These are phyloP conservation scores for Schizothecium vesticola DNA, from an alignment of 495 filamentous ascomycete species.

Conservation along the genomic window DNA sequence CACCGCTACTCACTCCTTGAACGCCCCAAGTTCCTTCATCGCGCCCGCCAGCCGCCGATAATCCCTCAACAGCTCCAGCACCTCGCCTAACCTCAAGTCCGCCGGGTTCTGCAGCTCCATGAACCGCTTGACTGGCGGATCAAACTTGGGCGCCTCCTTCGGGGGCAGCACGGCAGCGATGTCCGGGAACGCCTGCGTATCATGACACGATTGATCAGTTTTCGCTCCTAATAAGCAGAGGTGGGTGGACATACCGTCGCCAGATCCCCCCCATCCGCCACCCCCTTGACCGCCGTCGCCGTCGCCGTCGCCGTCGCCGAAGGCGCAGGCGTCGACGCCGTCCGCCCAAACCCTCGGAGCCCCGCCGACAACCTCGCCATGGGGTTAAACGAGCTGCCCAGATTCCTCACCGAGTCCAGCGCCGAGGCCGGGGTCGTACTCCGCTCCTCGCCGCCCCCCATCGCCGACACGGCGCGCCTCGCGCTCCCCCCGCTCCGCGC, in stretches of 20 bases:
- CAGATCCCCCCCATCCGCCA: slow-evolving; percentile 44
- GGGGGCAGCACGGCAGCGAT: slow-evolving; percentile 47
- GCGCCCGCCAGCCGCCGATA: slow-evolving; percentile 76
- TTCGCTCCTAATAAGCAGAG: neutral
- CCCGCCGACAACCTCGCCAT: slow-evolving; percentile 66
- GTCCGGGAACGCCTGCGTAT: slow-evolving; percentile 53
- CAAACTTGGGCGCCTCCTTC: slow-evolving; percentile 51
- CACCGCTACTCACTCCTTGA: slow-evolving; percentile 36
- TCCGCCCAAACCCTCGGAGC: slow-evolving; percentile 70
- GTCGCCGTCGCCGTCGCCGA: slow-evolving; percentile 21
- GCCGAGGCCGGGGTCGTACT: slow-evolving; percentile 44
- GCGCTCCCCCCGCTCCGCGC: slow-evolving; percentile 52
- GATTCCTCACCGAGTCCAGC: slow-evolving; percentile 75
- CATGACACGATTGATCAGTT: neutral
- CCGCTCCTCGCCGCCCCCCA: slow-evolving; percentile 30
- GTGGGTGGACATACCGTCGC: slow-evolving; percentile 38
- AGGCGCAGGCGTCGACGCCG: slow-evolving; percentile 23
- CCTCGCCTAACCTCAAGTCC: slow-evolving; percentile 76
- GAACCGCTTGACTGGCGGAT: slow-evolving; percentile 73
- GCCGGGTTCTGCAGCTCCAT: slow-evolving; percentile 70
- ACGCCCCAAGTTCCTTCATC: slow-evolving; percentile 55
- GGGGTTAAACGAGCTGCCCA: slow-evolving; percentile 79
- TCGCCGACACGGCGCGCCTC: slow-evolving; percentile 33
- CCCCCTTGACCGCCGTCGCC: slow-evolving; percentile 15
- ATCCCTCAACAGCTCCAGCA: slow-evolving; percentile 75